These are phyloP conservation scores for Blastomyces percursus DNA, from an alignment of 2,329 filamentous ascomycete species.

Conservation along the genomic window DNA sequence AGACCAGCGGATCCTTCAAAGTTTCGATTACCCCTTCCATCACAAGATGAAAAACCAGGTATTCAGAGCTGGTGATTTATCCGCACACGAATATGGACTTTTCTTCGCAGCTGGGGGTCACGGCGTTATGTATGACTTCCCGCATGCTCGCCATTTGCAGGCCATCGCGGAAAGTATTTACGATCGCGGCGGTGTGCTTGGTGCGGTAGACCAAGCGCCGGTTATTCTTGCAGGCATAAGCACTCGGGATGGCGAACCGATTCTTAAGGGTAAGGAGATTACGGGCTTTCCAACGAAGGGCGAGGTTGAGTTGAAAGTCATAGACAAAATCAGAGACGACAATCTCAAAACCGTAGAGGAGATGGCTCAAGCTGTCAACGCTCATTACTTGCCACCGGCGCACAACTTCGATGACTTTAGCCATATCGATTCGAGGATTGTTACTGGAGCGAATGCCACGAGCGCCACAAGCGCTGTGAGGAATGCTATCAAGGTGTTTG, in stretches of 20 bases:
- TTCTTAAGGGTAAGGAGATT: slow-evolving; percentile 29
- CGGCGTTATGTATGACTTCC: slow-evolving; percentile 39
- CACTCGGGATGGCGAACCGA: slow-evolving; percentile 21
- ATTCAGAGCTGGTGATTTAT: slow-evolving; percentile 15
- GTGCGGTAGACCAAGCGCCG: slow-evolving; percentile 33
- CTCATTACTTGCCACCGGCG: slow-evolving; percentile 10
- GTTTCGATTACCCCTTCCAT: slow-evolving; percentile 33
- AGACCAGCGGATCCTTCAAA: slow-evolving; percentile 30
- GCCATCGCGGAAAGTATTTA: slow-evolving; percentile 33
- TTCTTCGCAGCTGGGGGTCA: slow-evolving; percentile 22
- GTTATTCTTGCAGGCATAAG: slow-evolving; percentile 28
- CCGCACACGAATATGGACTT: slow-evolving; percentile 15
- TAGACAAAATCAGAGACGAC: slow-evolving; percentile 22
- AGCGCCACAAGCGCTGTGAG: slow-evolving; percentile 32
- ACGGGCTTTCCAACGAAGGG: slow-evolving; percentile 33
- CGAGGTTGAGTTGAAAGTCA: slow-evolving; percentile 26
- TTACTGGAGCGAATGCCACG: slow-evolving; percentile 36
- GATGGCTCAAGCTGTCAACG: slow-evolving; percentile 7
- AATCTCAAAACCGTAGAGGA: slow-evolving; percentile 15
- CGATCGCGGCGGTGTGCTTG: slow-evolving; percentile 31
- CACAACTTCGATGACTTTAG: slow-evolving; percentile 14
- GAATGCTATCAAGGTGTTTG: slow-evolving; percentile 31
- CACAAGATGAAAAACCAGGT: slow-evolving; percentile 33
- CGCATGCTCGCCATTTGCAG: slow-evolving; percentile 33
- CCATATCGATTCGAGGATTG: slow-evolving; percentile 19